These are phyloP conservation scores for Solanum arcanum DNA, from an alignment of 257 asterid genomes.

Conservation along the genomic window DNA sequence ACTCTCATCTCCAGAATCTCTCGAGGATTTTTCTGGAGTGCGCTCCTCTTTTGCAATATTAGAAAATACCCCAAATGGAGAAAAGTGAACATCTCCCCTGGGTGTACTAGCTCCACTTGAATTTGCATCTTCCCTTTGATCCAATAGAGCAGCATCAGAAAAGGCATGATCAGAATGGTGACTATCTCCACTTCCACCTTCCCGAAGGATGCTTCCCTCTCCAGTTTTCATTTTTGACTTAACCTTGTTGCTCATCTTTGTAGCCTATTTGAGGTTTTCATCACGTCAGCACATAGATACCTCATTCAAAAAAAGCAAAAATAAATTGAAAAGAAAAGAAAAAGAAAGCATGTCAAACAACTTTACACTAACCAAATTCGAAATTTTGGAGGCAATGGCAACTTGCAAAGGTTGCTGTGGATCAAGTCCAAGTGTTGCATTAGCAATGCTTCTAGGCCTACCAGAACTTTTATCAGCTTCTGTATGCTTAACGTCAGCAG, in stretches of 20 bases:
- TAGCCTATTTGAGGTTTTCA: constrained; percentile 41
- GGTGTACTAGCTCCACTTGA: constrained; percentile 91
- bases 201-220: constrained; percentile 39
- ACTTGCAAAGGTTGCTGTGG: constrained; percentile 80
- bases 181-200: constrained; percentile 61
- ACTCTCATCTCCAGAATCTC: constrained; percentile 64
- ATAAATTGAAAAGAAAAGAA: background rate
- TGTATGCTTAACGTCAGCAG: constrained; percentile 12
- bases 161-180: constrained; percentile 53
- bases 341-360: background rate
- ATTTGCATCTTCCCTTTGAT: constrained; percentile 70
- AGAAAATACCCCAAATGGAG: constrained; percentile 64
- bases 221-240: constrained; percentile 58
- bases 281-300: constrained; percentile 14
- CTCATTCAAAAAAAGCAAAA: background rate
- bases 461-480: constrained; percentile 31
- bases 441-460: constrained; percentile 35
- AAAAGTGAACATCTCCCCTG: constrained; percentile 52
- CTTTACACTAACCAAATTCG: constrained; percentile 57
- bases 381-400: constrained; percentile 74
- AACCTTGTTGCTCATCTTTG: constrained; percentile 82
- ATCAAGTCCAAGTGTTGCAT: constrained; percentile 56
- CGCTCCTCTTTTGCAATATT: constrained; percentile 21
- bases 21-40: constrained; percentile 26
- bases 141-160: constrained; percentile 28